Evolutionary conservation across 2,329 filamentous ascomycete genomes (phyloP).

Genomic region (Paecilomyces fulvus): DNA sequence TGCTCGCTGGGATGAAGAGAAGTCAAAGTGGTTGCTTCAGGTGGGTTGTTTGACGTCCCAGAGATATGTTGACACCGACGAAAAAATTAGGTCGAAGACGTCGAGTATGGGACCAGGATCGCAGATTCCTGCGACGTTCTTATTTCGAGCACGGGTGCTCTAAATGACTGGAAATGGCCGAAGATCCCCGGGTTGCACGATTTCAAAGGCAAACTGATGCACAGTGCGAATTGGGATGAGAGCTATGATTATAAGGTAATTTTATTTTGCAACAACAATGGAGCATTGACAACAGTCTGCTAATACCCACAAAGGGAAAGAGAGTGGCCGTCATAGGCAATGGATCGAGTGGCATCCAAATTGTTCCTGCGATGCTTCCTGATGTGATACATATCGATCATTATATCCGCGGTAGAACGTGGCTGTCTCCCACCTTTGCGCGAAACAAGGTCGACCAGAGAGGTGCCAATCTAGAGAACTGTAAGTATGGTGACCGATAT

Average conservation of each 20-base stretch:
- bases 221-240: slow-evolving; percentile 38
- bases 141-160: slow-evolving; percentile 31
- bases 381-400: slow-evolving; percentile 33
- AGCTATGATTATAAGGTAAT: slow-evolving; percentile 23
- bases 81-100: slow-evolving; percentile 15
- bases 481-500: slow-evolving; percentile 9
- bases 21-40: slow-evolving; percentile 20
- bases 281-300: neutral
- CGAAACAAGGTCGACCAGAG: slow-evolving; percentile 19
- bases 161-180: slow-evolving; percentile 32
- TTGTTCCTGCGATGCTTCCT: slow-evolving; percentile 29
- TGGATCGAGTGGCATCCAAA: slow-evolving; percentile 34
- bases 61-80: slow-evolving; percentile 4
- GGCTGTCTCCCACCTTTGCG: slow-evolving; percentile 22
- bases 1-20: slow-evolving; percentile 36
- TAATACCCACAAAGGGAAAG: slow-evolving; percentile 16
- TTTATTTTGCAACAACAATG: neutral
- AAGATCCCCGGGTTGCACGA: slow-evolving; percentile 15
- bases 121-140: slow-evolving; percentile 25
- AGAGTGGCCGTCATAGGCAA: slow-evolving; percentile 29
- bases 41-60: slow-evolving; percentile 8
- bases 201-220: slow-evolving; percentile 30
- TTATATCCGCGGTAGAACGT: slow-evolving; percentile 25
- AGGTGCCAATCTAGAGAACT: slow-evolving; percentile 18
- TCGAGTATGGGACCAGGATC: slow-evolving; percentile 11